Conservation (phyloP, 73 alveolate genomes). For the Blepharisma stoltei region DNA sequence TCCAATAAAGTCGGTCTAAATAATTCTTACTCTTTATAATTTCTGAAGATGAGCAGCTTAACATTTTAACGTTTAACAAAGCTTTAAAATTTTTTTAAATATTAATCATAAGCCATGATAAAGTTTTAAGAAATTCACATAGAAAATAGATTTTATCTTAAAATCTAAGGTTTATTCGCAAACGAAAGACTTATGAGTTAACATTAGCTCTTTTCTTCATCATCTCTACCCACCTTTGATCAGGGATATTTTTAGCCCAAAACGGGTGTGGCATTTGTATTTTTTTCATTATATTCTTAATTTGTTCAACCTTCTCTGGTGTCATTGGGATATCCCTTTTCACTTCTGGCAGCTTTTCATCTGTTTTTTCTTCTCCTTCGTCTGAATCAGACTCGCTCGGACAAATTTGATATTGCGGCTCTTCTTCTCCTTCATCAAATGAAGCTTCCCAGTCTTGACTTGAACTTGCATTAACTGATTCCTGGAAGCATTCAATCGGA, state of each 20-base stretch:
- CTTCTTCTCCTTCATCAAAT: neutral
- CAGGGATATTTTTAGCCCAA: slow-evolving; percentile 26
- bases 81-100: too few species aligned
- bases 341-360: neutral
- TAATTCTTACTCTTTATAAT: too few species aligned
- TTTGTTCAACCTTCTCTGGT: neutral
- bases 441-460: slow-evolving; percentile 15
- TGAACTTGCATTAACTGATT: neutral
- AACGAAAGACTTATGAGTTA: too few species aligned
- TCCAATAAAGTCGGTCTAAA: slow-evolving; percentile 73
- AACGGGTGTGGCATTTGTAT: slow-evolving; percentile 3
- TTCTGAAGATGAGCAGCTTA: too few species aligned
- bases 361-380: slow-evolving; percentile 24
- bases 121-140: too few species aligned
- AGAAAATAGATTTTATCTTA: too few species aligned
- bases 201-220: too few species aligned
- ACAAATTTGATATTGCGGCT: neutral
- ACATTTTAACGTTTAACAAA: too few species aligned
- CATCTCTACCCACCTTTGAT: neutral
- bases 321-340: slow-evolving; percentile 8
- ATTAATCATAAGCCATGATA: too few species aligned
- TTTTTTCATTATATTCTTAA: slow-evolving; percentile 12
- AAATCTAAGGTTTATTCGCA: too few species aligned
- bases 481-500: neutral
- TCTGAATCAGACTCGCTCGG: neutral